Evolutionary conservation across 768 basidiomycete genomes (phyloP).

Genomic region (Lactarius trivialis): DNA sequence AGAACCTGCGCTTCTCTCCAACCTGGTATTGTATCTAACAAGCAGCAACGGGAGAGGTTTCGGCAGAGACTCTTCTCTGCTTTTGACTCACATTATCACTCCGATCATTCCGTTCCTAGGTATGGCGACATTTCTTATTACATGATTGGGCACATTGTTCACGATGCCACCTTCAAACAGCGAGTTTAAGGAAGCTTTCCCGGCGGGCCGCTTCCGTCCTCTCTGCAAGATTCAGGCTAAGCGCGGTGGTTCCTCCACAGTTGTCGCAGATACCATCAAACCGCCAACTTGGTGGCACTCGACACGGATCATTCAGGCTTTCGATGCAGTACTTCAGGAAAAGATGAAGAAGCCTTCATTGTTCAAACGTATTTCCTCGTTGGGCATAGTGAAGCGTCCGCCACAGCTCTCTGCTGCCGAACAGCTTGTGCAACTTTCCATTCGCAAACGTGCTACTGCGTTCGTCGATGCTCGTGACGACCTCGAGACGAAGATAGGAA

Average conservation of each 20-base stretch:
- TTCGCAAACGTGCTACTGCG: slow-evolving; percentile 88
- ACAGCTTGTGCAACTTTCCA: slow-evolving; percentile 78
- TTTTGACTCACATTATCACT: slow-evolving; percentile 82
- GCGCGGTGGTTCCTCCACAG: slow-evolving; percentile 67
- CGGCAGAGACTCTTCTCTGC: slow-evolving; percentile 65
- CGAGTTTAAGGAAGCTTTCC: slow-evolving; percentile 94
- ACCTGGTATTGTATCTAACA: slow-evolving; percentile 62
- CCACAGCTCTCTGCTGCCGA: slow-evolving; percentile 66
- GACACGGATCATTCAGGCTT: slow-evolving; percentile 83
- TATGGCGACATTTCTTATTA: slow-evolving; percentile 25
- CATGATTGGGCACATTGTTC: background rate
- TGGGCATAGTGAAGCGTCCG: slow-evolving; percentile 61
- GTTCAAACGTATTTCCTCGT: slow-evolving; percentile 74
- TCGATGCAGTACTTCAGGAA: slow-evolving; percentile 81
- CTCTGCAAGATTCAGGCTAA: slow-evolving; percentile 88
- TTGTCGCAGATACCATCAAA: slow-evolving; percentile 85
- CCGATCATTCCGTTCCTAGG: slow-evolving; percentile 81
- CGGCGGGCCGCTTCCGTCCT: slow-evolving; percentile 84
- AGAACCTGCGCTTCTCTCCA: slow-evolving; percentile 79
- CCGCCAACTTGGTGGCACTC: slow-evolving; percentile 94
- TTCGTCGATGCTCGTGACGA: slow-evolving; percentile 93
- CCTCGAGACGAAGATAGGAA: slow-evolving; percentile 88
- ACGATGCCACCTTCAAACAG: slow-evolving; percentile 33
- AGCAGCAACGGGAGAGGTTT: slow-evolving; percentile 77
- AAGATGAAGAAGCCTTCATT: slow-evolving; percentile 90